Evolutionary conservation across 176 grass and related monocot species (phyloP).

Genomic region (Triticum monococcum): DNA sequence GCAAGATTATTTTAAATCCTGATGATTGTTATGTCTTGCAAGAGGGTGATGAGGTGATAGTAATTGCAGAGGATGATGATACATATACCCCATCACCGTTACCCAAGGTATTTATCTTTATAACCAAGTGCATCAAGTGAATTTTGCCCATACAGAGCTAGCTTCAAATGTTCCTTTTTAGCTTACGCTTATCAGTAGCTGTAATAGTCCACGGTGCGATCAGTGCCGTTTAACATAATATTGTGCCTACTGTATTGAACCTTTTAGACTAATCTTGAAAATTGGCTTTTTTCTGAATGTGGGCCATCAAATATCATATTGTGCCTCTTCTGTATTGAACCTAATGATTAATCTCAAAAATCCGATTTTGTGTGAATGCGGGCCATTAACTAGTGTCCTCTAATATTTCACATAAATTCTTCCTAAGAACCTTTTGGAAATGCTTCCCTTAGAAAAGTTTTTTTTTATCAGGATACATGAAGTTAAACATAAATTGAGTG

Average conservation of each 20-base stretch:
- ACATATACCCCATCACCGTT: conserved; percentile 58
- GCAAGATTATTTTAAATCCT: conserved; percentile 80
- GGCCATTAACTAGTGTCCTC: background rate
- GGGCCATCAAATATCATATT: background rate
- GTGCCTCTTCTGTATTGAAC: background rate
- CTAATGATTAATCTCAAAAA: background rate
- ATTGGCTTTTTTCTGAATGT: background rate
- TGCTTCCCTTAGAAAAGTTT: conserved; percentile 10
- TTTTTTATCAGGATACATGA: background rate
- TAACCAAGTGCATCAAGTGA: background rate
- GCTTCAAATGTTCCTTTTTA: background rate
- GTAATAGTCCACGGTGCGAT: background rate
- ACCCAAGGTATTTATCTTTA: conserved; percentile 51
- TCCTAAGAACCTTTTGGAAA: background rate
- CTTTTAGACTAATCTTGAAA: background rate
- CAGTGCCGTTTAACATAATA: background rate
- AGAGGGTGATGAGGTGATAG: conserved; percentile 75
- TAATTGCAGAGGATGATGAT: conserved; percentile 85
- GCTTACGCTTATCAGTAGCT: conserved; percentile 14
- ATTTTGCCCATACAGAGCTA: background rate
- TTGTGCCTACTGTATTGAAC: background rate
- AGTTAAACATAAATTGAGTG: conserved; percentile 15
- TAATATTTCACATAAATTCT: background rate
- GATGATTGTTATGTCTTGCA: conserved; percentile 79
- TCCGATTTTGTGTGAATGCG: background rate